A percentile compares a stretch with the other conserved stretches of the same genome.
Evolutionary conservation across 345 rosid species (phyloP).

Genomic region (Populus alba): DNA sequence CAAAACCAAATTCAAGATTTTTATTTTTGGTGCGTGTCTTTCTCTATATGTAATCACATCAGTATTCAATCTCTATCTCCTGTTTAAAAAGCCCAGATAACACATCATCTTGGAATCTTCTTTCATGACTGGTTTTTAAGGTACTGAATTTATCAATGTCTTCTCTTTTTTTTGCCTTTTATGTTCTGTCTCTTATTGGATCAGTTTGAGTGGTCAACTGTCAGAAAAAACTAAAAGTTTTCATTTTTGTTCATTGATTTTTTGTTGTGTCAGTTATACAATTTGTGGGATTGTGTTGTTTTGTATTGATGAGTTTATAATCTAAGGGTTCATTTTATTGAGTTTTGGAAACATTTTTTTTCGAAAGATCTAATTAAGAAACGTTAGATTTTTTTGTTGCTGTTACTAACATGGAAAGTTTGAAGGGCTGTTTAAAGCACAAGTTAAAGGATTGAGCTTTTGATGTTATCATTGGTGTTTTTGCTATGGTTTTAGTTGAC

Average conservation of each 20-base stretch:
- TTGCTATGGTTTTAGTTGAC: constrained; percentile 4
- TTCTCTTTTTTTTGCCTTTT: neutral
- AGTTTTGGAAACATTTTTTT: neutral
- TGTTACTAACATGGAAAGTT: constrained; percentile 7
- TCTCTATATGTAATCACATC: constrained; percentile 8
- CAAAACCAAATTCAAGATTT: neutral
- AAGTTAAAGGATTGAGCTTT: constrained; percentile 15
- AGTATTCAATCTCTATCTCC: constrained; percentile 9
- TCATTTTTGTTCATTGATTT: neutral
- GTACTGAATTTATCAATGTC: constrained; percentile 12
- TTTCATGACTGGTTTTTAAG: constrained; percentile 28
- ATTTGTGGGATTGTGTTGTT: constrained; percentile 9
- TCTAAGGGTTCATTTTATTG: constrained; percentile 14
- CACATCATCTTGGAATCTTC: constrained; percentile 5
- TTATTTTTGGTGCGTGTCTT: neutral
- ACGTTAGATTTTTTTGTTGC: neutral
- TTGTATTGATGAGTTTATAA: constrained; percentile 8
- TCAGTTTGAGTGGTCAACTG: constrained; percentile 11
- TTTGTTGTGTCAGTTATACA: neutral
- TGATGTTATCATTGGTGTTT: constrained; percentile 14
- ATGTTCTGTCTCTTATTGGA: neutral
- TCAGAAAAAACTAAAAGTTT: neutral
- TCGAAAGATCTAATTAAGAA: constrained; percentile 25
- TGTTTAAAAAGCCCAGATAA: constrained; percentile 17
- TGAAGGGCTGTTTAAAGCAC: neutral